Conservation (phyloP, 768 basidiomycete species). For the Trametes cingulata region DNA sequence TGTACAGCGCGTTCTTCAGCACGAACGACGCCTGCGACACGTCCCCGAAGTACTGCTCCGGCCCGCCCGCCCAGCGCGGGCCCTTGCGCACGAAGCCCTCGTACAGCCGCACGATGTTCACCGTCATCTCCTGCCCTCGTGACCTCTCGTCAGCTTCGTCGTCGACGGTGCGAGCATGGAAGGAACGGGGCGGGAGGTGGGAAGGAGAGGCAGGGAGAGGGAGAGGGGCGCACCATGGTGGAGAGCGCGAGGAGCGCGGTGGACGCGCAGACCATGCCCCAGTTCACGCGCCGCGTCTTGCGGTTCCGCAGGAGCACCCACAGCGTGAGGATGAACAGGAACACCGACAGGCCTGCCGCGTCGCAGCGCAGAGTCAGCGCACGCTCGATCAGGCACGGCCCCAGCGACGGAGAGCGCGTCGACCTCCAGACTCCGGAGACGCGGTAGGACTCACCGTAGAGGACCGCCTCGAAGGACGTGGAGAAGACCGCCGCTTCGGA, state of each 20-base stretch:
- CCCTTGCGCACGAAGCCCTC: slow-evolving; percentile 3
- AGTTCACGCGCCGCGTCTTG: slow-evolving; percentile 18
- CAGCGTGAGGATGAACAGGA: slow-evolving; percentile 27
- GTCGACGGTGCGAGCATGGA: not conserved
- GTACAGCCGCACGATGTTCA: slow-evolving; percentile 8
- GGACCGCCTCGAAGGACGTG: slow-evolving; percentile 23
- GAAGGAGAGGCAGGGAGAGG: too few relatives aligned
- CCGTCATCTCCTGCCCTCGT: slow-evolving; percentile 19
- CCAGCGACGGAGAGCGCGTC: not conserved
- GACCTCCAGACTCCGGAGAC: not conserved
- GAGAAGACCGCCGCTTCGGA: slow-evolving; percentile 22
- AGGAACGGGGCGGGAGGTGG: too few relatives aligned
- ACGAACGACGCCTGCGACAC: slow-evolving; percentile 2
- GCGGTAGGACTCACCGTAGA: slow-evolving; percentile 25
- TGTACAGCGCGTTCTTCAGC: slow-evolving; percentile 1
- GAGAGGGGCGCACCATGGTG: slow-evolving; percentile 17
- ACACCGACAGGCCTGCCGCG: slow-evolving; percentile 18
- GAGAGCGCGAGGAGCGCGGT: slow-evolving; percentile 19
- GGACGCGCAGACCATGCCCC: slow-evolving; percentile 19
- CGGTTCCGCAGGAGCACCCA: slow-evolving; percentile 26
- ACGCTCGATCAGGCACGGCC: not conserved
- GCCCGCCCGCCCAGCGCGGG: not conserved
- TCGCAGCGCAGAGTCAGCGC: not conserved
- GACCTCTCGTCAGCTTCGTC: not conserved
- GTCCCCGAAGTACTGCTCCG: slow-evolving; percentile 5